Base-by-base conservation (phyloP, 768 basidiomycete species). In the Termitomyces sp. region DNA sequence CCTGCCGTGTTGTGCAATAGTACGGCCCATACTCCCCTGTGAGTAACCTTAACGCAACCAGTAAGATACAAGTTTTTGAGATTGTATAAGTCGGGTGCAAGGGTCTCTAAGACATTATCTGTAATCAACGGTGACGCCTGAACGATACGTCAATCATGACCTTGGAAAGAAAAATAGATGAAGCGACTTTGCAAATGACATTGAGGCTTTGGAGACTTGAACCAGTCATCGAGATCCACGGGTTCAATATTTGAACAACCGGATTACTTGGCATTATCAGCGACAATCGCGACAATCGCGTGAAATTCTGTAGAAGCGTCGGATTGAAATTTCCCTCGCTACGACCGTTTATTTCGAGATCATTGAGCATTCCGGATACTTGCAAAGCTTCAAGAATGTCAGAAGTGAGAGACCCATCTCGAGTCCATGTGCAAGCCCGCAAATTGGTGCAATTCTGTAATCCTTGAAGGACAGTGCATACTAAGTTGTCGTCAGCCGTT, bases 341-440 rank as follows among this genome's bases (percentile, higher is more conserved):
- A 54, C 83, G 78, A 1, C 90, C 91, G 56, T 93, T 93, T 44
- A 93, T 80, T 66, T 90, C 87, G 2, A 93, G 71, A 51, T 84
- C 84, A 31, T 70, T 65, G 8, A 93, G 72, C 1, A 72, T 63
- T 1, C 67, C 63, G 20, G 76, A 80, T 12, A 66, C 48, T 6
- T 70, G 70, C 6, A 93, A 71, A 18, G 81, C 79, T n/a, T 74
- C 62, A 9, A 93, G 75, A 36, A 90, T 80, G 0, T 74, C 72
- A 5, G 85, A 81, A 42, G 76, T 82, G 22, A 93, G 71, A 4
- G 91, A 85, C 4, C 90, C 88, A 62, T 92, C 87, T 45, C 91
- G 82, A 11, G 91, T 93, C 90, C 90, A 93, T 5, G 83, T 82
- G 65, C 88, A 91, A 6, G 83, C 76, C 46, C 64, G 74, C 12